Evolutionary conservation across 2,329 filamentous ascomycete species (phyloP).

Genomic region (Stachybotrys chartarum): DNA sequence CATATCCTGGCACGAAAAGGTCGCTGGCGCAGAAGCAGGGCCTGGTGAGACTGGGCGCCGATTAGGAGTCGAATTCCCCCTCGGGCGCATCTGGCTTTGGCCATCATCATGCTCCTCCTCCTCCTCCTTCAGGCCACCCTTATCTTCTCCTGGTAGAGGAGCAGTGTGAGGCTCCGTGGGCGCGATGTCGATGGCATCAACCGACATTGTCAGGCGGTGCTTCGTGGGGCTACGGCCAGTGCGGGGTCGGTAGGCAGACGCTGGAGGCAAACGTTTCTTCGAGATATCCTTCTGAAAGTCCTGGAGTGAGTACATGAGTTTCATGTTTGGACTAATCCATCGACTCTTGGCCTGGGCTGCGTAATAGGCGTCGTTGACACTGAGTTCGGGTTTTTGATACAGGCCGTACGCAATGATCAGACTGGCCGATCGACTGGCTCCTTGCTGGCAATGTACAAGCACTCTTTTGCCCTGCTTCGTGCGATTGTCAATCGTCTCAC

Average conservation of each 20-base stretch:
- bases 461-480: slow-evolving; percentile 70
- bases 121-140: slow-evolving; percentile 28
- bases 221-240: slow-evolving; percentile 50
- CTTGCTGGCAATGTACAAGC: slow-evolving; percentile 78
- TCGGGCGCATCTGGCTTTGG: slow-evolving; percentile 35
- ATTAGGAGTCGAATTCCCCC: slow-evolving; percentile 47
- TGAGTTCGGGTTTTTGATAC: slow-evolving; percentile 69
- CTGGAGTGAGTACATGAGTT: slow-evolving; percentile 81
- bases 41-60: slow-evolving; percentile 48
- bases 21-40: slow-evolving; percentile 60
- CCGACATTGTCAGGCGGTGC: slow-evolving; percentile 54
- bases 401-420: slow-evolving; percentile 81
- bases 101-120: slow-evolving; percentile 19
- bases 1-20: slow-evolving; percentile 48
- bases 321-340: slow-evolving; percentile 92
- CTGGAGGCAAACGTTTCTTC: slow-evolving; percentile 37
- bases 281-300: slow-evolving; percentile 65
- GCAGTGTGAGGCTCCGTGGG: slow-evolving; percentile 54
- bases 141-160: slow-evolving; percentile 47
- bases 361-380: slow-evolving; percentile 77
- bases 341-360: slow-evolving; percentile 72
- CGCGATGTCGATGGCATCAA: slow-evolving; percentile 45
- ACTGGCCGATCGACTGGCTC: slow-evolving; percentile 77
- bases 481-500: slow-evolving; percentile 67
- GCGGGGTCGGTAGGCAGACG: slow-evolving; percentile 40